Evolutionary conservation across 2,329 filamentous ascomycete genomes (phyloP), one percentile per base, ranked within the genome.

Genomic region (Tolypocladium nubicola): DNA sequence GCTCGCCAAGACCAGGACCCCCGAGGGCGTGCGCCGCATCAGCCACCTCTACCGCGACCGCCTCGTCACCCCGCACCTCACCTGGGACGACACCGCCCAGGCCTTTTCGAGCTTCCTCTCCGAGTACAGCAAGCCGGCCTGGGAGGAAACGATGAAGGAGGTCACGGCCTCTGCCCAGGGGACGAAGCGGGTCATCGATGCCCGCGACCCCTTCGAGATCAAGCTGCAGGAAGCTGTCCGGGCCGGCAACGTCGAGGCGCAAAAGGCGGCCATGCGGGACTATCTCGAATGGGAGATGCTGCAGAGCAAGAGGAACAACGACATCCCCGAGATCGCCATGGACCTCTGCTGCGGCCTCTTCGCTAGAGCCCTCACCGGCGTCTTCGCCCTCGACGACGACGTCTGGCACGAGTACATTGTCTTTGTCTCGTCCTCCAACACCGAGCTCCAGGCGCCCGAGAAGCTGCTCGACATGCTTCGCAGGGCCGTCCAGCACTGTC

Each of bases 231-330:
- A 79, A 59, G 85, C 87, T 8, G 69, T 73, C 19, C 76, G 83
- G 56, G 72, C 79, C 9, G 79, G 76, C 57, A 81, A 89, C 62
- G 69, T 74, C 35, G 79, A 82, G 13, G 76, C 76, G 4, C 77
- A 87, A 58, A 77, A 77, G 63, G 63, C 70, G 23, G 69, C 73
- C 49, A 76, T 86, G 73, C 72, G 70, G 5, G 82, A 88, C 57
- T 99, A 99, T 65, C 76, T 97, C 21, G 85, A 89, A 56, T 97
- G 90, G 88, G 94, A 99, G 75, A 80, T 86, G 65, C 76, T 72
- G 21, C 82, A 85, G 66, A 78, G 77, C 61, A 80, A 80, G 63
- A 65, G 66, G 43, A 84, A 78, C 54, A 75, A 75, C 47, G 76
- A 76, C 54, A 71, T 74, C 53, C 68, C 71, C 13, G 71, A 74